Percentiles rank a stretch among this genome's conserved stretches.
Evolutionary conservation across 2,329 filamentous ascomycete species (phyloP).

Genomic region (Trichoderma cornu-damae): DNA sequence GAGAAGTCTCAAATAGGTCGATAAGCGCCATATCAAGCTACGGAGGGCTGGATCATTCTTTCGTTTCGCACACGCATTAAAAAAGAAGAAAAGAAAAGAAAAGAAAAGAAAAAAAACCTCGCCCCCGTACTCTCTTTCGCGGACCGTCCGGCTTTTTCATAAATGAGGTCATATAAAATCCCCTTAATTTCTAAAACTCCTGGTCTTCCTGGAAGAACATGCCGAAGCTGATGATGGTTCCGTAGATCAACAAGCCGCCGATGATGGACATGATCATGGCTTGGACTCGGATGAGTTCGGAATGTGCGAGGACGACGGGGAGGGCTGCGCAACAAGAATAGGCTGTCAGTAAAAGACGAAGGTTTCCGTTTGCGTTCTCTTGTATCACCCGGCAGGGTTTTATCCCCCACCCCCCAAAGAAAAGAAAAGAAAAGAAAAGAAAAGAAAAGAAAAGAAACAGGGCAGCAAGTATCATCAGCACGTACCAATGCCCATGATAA

Average conservation of each 20-base stretch:
- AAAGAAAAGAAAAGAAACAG: neutral
- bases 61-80: neutral
- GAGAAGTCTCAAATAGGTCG: constrained; percentile 2
- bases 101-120: too few species aligned
- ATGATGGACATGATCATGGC: constrained; percentile 95
- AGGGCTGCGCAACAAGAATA: constrained; percentile 52
- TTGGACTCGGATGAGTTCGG: constrained; percentile 70
- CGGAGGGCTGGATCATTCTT: neutral
- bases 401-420: neutral
- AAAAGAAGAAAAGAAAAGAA: too few species aligned
- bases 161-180: neutral
- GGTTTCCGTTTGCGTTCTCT: neutral
- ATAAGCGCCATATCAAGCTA: neutral
- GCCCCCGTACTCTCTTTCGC: neutral
- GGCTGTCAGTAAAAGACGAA: neutral
- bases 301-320: constrained; percentile 82
- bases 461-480: constrained; percentile 26
- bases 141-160: neutral
- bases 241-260: constrained; percentile 91
- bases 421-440: too few species aligned
- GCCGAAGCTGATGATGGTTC: constrained; percentile 94
- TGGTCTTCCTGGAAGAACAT: constrained; percentile 99
- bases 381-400: neutral
- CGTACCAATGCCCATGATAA: constrained; percentile 95
- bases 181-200: constrained; percentile 62